phyloP scores from a whole-genome alignment of 495 filamentous ascomycete genomes.

The Penicillium waksmanii region DNA sequence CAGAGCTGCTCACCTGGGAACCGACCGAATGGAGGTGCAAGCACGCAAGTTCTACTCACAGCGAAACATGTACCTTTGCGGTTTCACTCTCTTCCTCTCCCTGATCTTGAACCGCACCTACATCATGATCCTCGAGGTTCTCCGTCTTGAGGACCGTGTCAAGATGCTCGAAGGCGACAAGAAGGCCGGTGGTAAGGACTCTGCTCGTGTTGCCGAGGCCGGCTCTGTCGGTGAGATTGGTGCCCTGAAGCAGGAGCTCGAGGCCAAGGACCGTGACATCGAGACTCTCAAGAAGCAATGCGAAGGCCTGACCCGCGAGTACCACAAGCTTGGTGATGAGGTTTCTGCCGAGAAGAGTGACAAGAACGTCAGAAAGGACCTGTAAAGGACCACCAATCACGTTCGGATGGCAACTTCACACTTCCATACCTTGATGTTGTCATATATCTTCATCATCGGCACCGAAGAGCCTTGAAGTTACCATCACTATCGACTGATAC shows the following conservation, averaged over 20 bases:
- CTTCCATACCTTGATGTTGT: not conserved
- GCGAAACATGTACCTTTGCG: constrained; percentile 99
- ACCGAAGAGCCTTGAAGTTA: not conserved
- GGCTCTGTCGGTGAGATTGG: constrained; percentile 77
- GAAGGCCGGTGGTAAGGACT: constrained; percentile 71
- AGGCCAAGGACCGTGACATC: constrained; percentile 71
- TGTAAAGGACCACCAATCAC: constrained; percentile 45
- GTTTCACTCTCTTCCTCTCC: constrained; percentile 98
- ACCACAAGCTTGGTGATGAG: constrained; percentile 78
- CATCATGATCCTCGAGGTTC: constrained; percentile 91
- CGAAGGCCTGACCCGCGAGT: constrained; percentile 76
- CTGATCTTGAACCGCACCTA: constrained; percentile 99
- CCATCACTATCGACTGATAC: not conserved
- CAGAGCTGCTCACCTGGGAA: constrained; percentile 72
- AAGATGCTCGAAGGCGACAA: constrained; percentile 83
- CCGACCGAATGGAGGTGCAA: constrained; percentile 96
- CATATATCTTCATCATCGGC: not conserved
- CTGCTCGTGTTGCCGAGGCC: constrained; percentile 62
- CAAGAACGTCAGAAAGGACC: constrained; percentile 66
- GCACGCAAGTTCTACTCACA: constrained; percentile 99
- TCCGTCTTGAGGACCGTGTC: constrained; percentile 91
- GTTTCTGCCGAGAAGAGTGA: constrained; percentile 61
- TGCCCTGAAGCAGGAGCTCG: constrained; percentile 69
- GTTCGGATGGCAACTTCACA: not conserved
- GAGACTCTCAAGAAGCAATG: constrained; percentile 85